Base-by-base conservation (phyloP, 495 filamentous ascomycete species). In the Lasiosphaeriaceae sp. region DNA sequence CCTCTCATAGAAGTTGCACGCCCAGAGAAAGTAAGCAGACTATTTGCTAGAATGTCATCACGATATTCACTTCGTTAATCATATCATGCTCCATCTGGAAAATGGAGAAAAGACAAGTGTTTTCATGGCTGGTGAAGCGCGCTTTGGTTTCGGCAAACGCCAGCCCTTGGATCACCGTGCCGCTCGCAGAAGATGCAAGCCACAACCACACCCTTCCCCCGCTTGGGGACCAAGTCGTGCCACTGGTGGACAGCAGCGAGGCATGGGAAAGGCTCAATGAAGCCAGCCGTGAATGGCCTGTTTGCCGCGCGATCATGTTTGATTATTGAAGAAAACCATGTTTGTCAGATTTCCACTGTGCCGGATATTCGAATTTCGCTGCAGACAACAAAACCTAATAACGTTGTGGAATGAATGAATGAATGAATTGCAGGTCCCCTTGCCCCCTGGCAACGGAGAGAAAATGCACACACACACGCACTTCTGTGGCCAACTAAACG, bases 81-180 rank as follows among this genome's bases (percentile, higher is more conserved):
- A 31, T 31, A 31, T 31, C 26, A 31, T n/a, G n/a, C n/a, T n/a
- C n/a, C n/a, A 31, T 4, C 3, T 31, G 26, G 26, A 31, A 9
- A 31, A 5, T 22, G 46, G 11, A 22, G 20, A 47, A 22, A 17
- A 47, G 22, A 24, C 19, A 6, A 22, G 45, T 22, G 19, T 22
- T 19, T 22, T 22, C 46, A 47, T 47, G 45, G 45, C 4, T 3
- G 26, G 26, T 54, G 50, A 59, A 59, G 50, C 56, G 56, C 56
- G 56, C n/a, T 51, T 46, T 47, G 16, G 51, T 59, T 59, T 55
- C 57, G 51, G 47, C 46, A 59, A 39, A 59, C 57, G 52, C 57
- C 57, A 53, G 50, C 29, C 51, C 19, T 26, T 23, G 17, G 22
- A 41, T 31, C 22, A 20, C 56, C 43, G 44, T 59, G 52, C 57